Evolutionary conservation across 1,284 basidiomycete genomes (phyloP), one percentile per base, ranked within the genome.

Genomic region (Earliella scabrosa): DNA sequence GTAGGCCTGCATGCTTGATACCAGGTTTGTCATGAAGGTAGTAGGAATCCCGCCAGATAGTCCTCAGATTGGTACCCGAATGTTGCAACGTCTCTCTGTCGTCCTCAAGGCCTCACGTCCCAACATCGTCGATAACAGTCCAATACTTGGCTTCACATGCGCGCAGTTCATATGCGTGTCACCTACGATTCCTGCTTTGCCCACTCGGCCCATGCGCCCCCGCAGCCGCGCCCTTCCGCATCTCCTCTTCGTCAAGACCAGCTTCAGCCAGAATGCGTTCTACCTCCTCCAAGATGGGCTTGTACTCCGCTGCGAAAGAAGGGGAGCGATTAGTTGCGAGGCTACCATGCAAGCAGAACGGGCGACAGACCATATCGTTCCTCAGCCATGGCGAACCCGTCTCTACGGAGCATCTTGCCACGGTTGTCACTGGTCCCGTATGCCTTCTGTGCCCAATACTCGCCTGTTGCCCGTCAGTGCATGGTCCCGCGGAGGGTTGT

Each of bases 251-350:
- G 57, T 97, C 93, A 50, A 97, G 73, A 2, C 93, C 95, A 0
- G 95, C 93, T 64, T 94, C 92, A 14, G 83, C 83, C 50, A 95
- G 75, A 48, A 96, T 95, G 53, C 83, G 86, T 68, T 95, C 93
- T 6, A 97, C 90, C 72, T 94, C 90, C 60, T 87, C 77, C 20
- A 95, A 71, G 6, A 91, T 77, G 0, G 92, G 93, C 63, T 92
- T 91, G 67, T 95, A 95, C 47, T 78, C 78, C 23, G 76, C 86
- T 85, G 66, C 38, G 26, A 27, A 26, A 18, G 36, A 24, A 47
- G 43, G 26, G 14, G 16, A 21, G 14, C n/a, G 10, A 35, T 35
- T 18, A 44, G 16, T 16, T 7, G 11, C n/a, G n/a, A n/a, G n/a
- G n/a, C 11, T 21, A 21, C 3, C 10, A 8, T 13, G 31, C 8